Percentiles rank a stretch among this genome's conserved stretches.
These are phyloP conservation scores for Apiotrichum sp. DNA, from an alignment of 1,284 basidiomycete species.

Conservation along the genomic window DNA sequence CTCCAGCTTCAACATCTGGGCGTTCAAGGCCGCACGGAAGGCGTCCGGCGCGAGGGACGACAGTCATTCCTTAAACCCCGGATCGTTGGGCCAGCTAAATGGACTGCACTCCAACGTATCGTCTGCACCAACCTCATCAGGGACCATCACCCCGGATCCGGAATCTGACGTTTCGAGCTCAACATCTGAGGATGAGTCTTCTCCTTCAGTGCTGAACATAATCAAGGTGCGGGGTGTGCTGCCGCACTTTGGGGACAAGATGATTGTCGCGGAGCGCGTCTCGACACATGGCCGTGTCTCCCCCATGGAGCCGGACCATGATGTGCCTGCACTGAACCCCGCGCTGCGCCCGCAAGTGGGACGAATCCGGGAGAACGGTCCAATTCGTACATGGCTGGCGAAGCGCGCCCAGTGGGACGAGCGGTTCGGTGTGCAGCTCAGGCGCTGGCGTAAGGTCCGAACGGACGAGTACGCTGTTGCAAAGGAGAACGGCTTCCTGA, in stretches of 20 bases:
- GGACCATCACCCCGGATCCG: too few species aligned
- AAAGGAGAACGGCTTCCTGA: constrained; percentile 39
- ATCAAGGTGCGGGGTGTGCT: constrained; percentile 37
- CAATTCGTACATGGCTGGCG: constrained; percentile 40
- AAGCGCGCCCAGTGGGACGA: constrained; percentile 38
- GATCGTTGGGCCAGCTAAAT: too few species aligned
- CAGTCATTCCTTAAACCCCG: too few species aligned
- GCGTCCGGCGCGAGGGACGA: too few species aligned
- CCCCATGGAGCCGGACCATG: constrained; percentile 63
- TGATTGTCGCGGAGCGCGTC: constrained; percentile 80
- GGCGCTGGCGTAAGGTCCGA: constrained; percentile 32
- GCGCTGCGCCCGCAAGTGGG: constrained; percentile 31
- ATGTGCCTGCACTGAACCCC: constrained; percentile 43
- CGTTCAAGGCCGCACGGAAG: constrained; percentile 24
- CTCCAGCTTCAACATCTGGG: constrained; percentile 46
- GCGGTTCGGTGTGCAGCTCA: constrained; percentile 32
- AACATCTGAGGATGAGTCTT: not conserved
- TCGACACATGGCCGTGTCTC: constrained; percentile 69
- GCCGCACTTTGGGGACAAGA: constrained; percentile 33
- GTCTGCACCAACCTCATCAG: too few species aligned
- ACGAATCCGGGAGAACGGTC: constrained; percentile 35
- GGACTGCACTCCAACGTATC: too few species aligned
- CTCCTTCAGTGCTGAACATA: not conserved
- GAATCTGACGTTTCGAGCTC: not conserved
- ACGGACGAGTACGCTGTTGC: constrained; percentile 28